Evolutionary conservation across 257 asterid genomes (phyloP).

Genomic region (Solanum commersonii): DNA sequence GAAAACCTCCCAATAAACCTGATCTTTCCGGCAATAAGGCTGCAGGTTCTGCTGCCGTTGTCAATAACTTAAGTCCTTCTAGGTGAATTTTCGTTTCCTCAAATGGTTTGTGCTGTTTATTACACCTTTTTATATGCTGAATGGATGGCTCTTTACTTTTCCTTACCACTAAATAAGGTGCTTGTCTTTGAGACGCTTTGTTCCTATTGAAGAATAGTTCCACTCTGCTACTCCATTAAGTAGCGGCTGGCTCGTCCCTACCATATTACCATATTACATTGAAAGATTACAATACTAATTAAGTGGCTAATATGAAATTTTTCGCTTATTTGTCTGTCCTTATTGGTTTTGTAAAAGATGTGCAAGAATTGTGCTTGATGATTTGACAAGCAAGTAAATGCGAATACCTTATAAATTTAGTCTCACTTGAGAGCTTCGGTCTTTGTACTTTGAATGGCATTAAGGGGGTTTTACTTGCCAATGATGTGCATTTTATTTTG

Average conservation of each 20-base stretch:
- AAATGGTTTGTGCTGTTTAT: not conserved
- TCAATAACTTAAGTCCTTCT: conserved; percentile 40
- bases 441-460: not conserved
- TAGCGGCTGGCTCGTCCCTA: not conserved
- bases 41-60: conserved; percentile 30
- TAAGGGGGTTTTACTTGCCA: not conserved
- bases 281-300: not conserved
- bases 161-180: not conserved
- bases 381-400: not conserved
- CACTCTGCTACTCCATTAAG: not conserved
- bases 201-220: not conserved
- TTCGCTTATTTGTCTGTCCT: not conserved
- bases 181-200: not conserved
- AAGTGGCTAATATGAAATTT: not conserved
- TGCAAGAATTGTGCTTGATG: not conserved
- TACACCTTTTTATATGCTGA: not conserved
- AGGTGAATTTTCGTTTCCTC: conserved; percentile 29
- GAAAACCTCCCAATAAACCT: conserved; percentile 38
- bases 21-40: conserved; percentile 32
- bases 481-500: not conserved
- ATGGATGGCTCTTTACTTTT: not conserved
- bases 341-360: not conserved
- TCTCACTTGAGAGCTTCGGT: not conserved
- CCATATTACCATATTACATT: no score
- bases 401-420: not conserved